A percentile compares a stretch with the other conserved stretches of the same genome.
Conservation (phyloP, 2,329 filamentous ascomycete genomes). For the Phyllosticta paracitricarpa region DNA sequence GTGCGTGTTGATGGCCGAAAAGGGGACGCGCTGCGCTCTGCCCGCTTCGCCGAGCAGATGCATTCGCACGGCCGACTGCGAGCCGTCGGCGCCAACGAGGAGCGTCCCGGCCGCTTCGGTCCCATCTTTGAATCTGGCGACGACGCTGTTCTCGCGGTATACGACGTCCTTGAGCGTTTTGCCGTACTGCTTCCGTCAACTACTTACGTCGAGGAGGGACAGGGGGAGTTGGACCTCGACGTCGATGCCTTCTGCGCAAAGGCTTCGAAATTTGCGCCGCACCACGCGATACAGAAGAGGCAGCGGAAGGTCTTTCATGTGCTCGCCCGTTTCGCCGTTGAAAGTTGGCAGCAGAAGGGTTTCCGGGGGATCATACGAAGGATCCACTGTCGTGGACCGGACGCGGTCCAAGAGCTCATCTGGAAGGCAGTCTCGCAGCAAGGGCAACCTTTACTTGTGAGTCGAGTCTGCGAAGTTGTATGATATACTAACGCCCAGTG, state of each 20-base stretch:
- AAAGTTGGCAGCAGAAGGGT: constrained; percentile 10
- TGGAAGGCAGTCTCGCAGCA: constrained; percentile 10
- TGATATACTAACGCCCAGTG: constrained; percentile 11
- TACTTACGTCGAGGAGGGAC: constrained; percentile 14
- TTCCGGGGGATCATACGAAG: constrained; percentile 7
- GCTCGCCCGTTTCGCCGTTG: constrained; percentile 14
- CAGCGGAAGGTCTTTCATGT: constrained; percentile 8
- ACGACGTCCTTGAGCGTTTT: constrained; percentile 30
- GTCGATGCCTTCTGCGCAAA: not conserved
- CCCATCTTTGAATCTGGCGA: constrained; percentile 27
- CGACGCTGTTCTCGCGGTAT: constrained; percentile 19
- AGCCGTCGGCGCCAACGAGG: constrained; percentile 28
- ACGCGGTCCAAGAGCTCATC: constrained; percentile 10
- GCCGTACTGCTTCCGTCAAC: constrained; percentile 18
- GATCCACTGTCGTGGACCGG: constrained; percentile 6
- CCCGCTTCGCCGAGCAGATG: constrained; percentile 20
- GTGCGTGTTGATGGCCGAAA: constrained; percentile 9
- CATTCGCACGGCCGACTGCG: not conserved
- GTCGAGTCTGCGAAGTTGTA: not conserved
- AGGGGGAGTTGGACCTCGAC: constrained; percentile 6
- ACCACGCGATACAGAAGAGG: constrained; percentile 1
- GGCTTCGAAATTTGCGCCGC: not conserved
- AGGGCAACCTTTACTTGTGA: not conserved
- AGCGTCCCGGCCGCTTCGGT: constrained; percentile 19
- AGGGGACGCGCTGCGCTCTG: constrained; percentile 1